These are phyloP conservation scores for Heteromeles arbutifolia DNA, from an alignment of 306 rosid genomes.

Conservation along the genomic window DNA sequence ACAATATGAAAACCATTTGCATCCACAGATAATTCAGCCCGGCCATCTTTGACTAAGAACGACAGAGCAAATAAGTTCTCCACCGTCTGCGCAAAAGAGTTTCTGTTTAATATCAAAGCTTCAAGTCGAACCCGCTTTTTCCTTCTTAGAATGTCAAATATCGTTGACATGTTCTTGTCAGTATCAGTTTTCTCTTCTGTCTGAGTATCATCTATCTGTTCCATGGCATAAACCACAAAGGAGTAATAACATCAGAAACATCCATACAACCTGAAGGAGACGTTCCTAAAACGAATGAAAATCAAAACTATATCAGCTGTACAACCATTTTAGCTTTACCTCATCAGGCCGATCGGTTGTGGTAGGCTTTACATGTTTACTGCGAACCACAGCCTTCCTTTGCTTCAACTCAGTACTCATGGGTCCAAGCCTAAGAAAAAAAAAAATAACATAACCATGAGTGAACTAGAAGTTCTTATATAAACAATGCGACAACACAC, in stretches of 20 bases:
- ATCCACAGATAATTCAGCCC: conserved; percentile 53
- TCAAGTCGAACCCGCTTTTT: conserved; percentile 46
- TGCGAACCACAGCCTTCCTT: conserved; percentile 29
- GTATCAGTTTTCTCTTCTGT: conserved; percentile 59
- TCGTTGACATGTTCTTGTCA: conserved; percentile 58
- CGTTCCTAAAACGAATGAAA: not conserved
- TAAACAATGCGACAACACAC: not conserved
- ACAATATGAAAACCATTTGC: conserved; percentile 52
- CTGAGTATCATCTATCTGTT: conserved; percentile 44
- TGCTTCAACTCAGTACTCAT: conserved; percentile 63
- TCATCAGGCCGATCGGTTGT: conserved; percentile 53
- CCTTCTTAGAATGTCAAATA: conserved; percentile 52
- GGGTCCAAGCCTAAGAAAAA: conserved; percentile 66
- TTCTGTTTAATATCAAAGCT: conserved; percentile 49
- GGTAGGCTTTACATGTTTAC: conserved; percentile 33
- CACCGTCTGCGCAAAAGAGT: conserved; percentile 72
- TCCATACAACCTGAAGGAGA: not conserved
- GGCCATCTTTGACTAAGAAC: conserved; percentile 81
- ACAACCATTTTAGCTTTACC: conserved; percentile 28
- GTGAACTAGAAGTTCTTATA: not conserved
- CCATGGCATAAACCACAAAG: conserved; percentile 7
- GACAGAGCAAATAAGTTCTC: conserved; percentile 82
- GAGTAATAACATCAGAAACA: not conserved
- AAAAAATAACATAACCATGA: not conserved
- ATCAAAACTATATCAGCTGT: not conserved